Evolutionary conservation across 306 rosid species (phyloP), one percentile per base, ranked within the genome.

Genomic region (Calophaca sinica): DNA sequence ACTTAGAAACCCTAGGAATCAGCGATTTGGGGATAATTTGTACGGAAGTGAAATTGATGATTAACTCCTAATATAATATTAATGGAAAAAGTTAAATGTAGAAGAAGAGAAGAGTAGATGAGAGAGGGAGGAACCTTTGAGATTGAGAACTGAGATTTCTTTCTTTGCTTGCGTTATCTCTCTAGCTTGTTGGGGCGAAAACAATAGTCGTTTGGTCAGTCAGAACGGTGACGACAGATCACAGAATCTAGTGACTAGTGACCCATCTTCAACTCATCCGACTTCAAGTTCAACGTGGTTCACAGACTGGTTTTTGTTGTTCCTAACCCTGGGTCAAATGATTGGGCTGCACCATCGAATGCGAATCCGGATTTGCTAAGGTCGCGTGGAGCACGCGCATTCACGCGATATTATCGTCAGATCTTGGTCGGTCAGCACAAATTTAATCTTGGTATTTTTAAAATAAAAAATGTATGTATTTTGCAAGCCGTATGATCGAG

Each of bases 1-100:
- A 33, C 26, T n/a, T 69, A 50, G 45, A 60, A 74, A 74, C 53
- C 67, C 68, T 74, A 75, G 68, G 63, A 57, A 28, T 36, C 2
- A 50, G 31, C 33, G 14, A 57, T 15, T 45, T 57, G 12, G 64
- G 64, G 62, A 29, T 33, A 45, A 73, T 45, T 55, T 62, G 70
- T 11, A 67, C 0, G 26, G 29, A 49, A 44, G 36, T 14, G 60
- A 48, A 72, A 53, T 7, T 41, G 11, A 67, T 50, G 55, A 60
- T 29, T 13, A 1, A 33, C 26, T 0, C 26, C 26, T 20, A 20
- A 20, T 20, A 20, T 20, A 20, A 20, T 0, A 20, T 20, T 20
- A 20, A 20, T 20, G 26, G 26, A 20, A 20, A 20, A 8, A 67
- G 3, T 7, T 3, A 7, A 54, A n/a, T n/a, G n/a, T 45, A 45